A percentile compares a stretch with the other conserved stretches of the same genome.
phyloP scores from a whole-genome alignment of 2,329 filamentous ascomycete species.

The Penicillium vulpinum region DNA sequence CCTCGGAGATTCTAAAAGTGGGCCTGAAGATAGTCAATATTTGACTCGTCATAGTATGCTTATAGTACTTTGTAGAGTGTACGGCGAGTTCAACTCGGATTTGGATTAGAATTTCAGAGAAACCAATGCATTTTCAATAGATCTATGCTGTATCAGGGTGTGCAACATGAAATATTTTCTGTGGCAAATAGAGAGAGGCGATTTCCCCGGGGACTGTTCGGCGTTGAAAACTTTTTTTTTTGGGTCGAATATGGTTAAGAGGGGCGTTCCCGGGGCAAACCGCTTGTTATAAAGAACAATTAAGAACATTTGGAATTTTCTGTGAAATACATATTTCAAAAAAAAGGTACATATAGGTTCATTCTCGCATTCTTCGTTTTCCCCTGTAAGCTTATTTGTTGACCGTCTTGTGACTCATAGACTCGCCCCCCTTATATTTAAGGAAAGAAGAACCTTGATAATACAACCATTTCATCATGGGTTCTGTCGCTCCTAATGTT shows the following conservation, averaged over 20 bases:
- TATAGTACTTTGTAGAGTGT: neutral
- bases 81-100: neutral
- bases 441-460: neutral
- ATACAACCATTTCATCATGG: conserved; percentile 25
- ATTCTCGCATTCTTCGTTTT: neutral
- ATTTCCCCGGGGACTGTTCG: conserved; percentile 13
- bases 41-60: conserved; percentile 3
- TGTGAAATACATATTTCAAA: neutral
- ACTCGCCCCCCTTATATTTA: neutral
- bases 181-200: conserved; percentile 9
- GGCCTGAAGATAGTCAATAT: conserved; percentile 10
- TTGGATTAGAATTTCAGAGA: neutral
- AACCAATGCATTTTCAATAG: neutral
- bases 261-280: conserved; percentile 19
- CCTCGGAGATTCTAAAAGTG: conserved; percentile 16
- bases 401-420: conserved; percentile 15
- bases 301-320: conserved; percentile 5
- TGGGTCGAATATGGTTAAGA: conserved; percentile 3
- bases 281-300: conserved; percentile 15
- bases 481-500: conserved; percentile 29
- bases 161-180: neutral
- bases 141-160: neutral
- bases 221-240: conserved; percentile 21
- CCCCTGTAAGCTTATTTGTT: neutral
- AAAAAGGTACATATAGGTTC: neutral